Evolutionary conservation across 805 yeast genomes (phyloP).

Genomic region (Yarrowia hollandica): DNA sequence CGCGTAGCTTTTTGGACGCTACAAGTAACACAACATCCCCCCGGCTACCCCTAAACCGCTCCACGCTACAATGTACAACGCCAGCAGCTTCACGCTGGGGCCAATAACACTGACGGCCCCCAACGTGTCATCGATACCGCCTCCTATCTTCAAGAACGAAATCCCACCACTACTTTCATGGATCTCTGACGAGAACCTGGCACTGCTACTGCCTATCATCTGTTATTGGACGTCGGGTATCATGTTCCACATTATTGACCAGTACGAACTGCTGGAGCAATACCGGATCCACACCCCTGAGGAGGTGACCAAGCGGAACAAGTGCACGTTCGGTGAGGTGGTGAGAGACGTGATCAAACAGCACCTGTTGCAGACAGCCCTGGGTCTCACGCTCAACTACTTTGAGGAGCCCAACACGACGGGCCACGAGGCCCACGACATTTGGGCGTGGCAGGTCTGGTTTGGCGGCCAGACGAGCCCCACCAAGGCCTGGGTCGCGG

Average conservation of each 20-base stretch:
- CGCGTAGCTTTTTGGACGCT: conserved; percentile 6
- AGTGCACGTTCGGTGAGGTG: conserved; percentile 68
- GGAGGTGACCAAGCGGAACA: conserved; percentile 75
- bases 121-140: conserved; percentile 21
- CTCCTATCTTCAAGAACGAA: conserved; percentile 2
- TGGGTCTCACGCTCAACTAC: conserved; percentile 57
- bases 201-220: conserved; percentile 71
- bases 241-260: conserved; percentile 74
- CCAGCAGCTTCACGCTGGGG: conserved; percentile 4
- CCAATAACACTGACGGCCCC: conserved; percentile 25
- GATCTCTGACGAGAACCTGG: conserved; percentile 69
- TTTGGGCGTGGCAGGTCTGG: conserved; percentile 43
- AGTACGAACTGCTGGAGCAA: conserved; percentile 69
- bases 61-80: background rate
- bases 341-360: conserved; percentile 79
- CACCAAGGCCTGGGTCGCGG: conserved; percentile 52
- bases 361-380: conserved; percentile 76
- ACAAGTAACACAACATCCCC: too few relatives aligned
- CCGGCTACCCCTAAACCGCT: background rate
- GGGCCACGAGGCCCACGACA: conserved; percentile 52
- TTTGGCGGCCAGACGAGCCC: conserved; percentile 10
- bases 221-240: conserved; percentile 82
- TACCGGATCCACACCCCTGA: conserved; percentile 92
- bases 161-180: conserved; percentile 50
- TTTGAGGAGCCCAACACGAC: conserved; percentile 53